Conservation (phyloP, 2,329 filamentous ascomycete species). For the Trichothecium roseum region DNA sequence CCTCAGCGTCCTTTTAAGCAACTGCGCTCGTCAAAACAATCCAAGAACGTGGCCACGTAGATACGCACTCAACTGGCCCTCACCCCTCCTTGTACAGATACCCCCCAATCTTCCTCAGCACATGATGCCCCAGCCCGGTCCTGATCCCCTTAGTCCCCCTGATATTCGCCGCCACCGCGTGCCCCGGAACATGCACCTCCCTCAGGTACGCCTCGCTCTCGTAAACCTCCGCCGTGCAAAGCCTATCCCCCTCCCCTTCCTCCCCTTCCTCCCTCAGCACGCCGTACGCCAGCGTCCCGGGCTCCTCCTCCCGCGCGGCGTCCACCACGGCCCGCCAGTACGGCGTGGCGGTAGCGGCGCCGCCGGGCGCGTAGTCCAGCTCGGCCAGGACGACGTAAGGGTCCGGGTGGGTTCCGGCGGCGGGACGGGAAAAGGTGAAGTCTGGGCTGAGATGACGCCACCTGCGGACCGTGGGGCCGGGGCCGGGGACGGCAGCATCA, state of each 20-base stretch:
- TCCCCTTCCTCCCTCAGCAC: slow-evolving; percentile 9
- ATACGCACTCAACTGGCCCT: too few relatives aligned
- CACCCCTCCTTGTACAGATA: slow-evolving; percentile 12
- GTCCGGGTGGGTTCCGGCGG: slow-evolving; percentile 7
- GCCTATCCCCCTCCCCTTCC: slow-evolving; percentile 8
- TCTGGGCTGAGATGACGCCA: slow-evolving; percentile 11
- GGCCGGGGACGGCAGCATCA: slow-evolving; percentile 6
- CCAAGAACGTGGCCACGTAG: too few relatives aligned
- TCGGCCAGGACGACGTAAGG: slow-evolving; percentile 15
- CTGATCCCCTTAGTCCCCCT: slow-evolving; percentile 12
- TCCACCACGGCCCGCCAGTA: slow-evolving; percentile 16
- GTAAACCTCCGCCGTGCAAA: slow-evolving; percentile 16
- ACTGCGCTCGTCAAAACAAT: too few relatives aligned
- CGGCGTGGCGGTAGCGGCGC: slow-evolving; percentile 11
- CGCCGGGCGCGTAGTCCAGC: slow-evolving; percentile 14
- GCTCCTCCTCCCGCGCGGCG: slow-evolving; percentile 10
- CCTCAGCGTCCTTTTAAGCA: too few relatives aligned
- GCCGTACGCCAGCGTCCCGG: slow-evolving; percentile 14
- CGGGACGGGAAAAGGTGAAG: slow-evolving; percentile 10
- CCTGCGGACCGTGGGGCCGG: slow-evolving; percentile 6
- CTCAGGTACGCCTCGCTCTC: slow-evolving; percentile 14
- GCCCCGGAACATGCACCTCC: slow-evolving; percentile 16
- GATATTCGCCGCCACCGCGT: slow-evolving; percentile 14
- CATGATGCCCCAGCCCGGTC: slow-evolving; percentile 12
- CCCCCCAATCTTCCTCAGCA: slow-evolving; percentile 13